Evolutionary conservation across 2,329 filamentous ascomycete species (phyloP).

Genomic region (Penicillium psychrosexuale): DNA sequence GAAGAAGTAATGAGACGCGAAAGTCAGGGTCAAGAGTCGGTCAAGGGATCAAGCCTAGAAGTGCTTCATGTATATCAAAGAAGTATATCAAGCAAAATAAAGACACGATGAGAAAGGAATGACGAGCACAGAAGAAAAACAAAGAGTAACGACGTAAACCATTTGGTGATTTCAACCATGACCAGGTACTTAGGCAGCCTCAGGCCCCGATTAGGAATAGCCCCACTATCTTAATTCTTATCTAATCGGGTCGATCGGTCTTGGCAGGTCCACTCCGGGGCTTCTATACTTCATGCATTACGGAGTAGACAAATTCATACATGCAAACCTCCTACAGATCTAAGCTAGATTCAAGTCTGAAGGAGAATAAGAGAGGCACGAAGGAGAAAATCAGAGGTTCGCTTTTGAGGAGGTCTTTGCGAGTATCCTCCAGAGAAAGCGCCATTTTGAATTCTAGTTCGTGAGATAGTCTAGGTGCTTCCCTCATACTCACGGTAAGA

Average conservation of each 20-base stretch:
- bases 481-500: neutral
- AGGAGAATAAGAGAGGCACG: neutral
- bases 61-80: neutral
- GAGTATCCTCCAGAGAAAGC: slow-evolving; percentile 14
- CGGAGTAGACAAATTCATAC: too few species aligned
- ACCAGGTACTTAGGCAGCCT: neutral
- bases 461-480: neutral
- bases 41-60: neutral
- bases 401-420: slow-evolving; percentile 27
- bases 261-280: neutral
- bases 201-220: neutral
- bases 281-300: neutral
- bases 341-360: too few species aligned
- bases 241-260: neutral
- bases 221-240: neutral
- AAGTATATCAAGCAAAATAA: neutral
- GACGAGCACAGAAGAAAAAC: neutral
- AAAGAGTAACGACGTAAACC: neutral
- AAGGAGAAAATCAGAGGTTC: slow-evolving; percentile 40
- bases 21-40: neutral
- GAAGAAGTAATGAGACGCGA: neutral
- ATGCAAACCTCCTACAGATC: too few species aligned
- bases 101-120: neutral
- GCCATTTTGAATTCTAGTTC: neutral
- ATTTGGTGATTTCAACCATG: too few species aligned